Evolutionary conservation across 2,329 filamentous ascomycete genomes (phyloP).

Genomic region (Aspergillus amoenus): DNA sequence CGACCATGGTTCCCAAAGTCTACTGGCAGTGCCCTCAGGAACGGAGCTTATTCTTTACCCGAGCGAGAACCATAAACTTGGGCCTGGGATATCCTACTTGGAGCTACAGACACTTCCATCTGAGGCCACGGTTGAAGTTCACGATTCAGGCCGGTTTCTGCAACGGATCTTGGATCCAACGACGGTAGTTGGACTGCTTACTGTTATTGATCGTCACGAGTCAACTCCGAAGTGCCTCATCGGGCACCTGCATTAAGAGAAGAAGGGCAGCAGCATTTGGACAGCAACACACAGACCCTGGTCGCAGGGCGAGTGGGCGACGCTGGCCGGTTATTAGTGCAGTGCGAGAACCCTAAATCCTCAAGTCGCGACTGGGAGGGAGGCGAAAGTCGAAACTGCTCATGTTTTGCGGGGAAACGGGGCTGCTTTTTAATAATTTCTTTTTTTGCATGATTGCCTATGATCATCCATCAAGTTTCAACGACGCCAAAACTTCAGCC

Average conservation of each 20-base stretch:
- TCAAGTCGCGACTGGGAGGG: neutral
- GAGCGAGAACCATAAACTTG: neutral
- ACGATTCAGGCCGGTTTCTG: neutral
- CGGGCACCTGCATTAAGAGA: conserved; percentile 8
- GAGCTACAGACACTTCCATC: neutral
- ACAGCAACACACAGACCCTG: conserved; percentile 10
- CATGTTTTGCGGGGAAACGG: conserved; percentile 21
- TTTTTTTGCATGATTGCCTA: neutral
- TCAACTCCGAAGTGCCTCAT: neutral
- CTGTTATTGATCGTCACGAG: neutral
- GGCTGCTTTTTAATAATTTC: conserved; percentile 6
- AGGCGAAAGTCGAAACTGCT: conserved; percentile 7
- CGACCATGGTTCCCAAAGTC: neutral
- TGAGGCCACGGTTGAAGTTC: neutral
- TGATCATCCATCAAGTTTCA: neutral
- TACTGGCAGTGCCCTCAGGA: neutral
- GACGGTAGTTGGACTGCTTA: neutral
- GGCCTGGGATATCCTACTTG: neutral
- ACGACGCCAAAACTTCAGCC: neutral
- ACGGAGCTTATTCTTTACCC: neutral
- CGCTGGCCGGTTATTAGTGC: neutral
- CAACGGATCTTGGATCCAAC: neutral
- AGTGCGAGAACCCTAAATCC: neutral
- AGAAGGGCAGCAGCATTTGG: neutral
- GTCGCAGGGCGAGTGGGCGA: neutral